Base-by-base conservation (phyloP, 2,329 filamentous ascomycete species). In the Penicillium sp. region DNA sequence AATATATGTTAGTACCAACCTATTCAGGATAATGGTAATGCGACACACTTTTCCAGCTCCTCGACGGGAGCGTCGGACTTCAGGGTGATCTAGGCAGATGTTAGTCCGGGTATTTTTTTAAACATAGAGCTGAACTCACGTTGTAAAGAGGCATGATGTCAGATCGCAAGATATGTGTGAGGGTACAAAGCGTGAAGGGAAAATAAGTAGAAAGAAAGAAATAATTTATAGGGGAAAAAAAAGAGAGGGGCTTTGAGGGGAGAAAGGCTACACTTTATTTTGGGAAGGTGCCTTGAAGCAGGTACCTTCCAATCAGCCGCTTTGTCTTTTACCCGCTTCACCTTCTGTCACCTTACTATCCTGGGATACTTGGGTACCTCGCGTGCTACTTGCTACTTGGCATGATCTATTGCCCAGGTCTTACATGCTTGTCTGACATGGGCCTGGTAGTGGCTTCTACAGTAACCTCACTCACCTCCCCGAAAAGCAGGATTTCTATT, bases 81-180 rank as follows among this genome's bases (percentile, higher is more conserved):
- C 76, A 90, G 84, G 55, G 91, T 91, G 64, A 96, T 85, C 92
- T 96, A 59, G 16, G 27, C 16, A 47, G 15, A 49, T 39, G n/a
- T 60, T 25, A 61, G 58, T 40, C 15, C 10, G 29, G 25, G 23
- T 21, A 27, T 40, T 45, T 21, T 19, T 31, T 21, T 21, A 21
- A 21, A 6, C 15, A 21, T 10, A 4, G 25, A 11, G 40, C 16
- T 3, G 5, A 16, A 66, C 70, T 31, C 66, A 76, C 74, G 59
- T 75, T 76, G 70, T 67, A 76, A 31, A 75, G 66, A 70, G 74
- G 71, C 74, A 76, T 76, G 19, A n/a, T 48, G 39, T 50, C 29
- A 31, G 11, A 39, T 6, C 5, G 47, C 16, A n/a, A 39, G 9
- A 51, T 31, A 51, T 36, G 44, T 33, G 50, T 47, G 10, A 16